phyloP scores from a whole-genome alignment of 805 yeast species.

The Candida morakotiae region DNA sequence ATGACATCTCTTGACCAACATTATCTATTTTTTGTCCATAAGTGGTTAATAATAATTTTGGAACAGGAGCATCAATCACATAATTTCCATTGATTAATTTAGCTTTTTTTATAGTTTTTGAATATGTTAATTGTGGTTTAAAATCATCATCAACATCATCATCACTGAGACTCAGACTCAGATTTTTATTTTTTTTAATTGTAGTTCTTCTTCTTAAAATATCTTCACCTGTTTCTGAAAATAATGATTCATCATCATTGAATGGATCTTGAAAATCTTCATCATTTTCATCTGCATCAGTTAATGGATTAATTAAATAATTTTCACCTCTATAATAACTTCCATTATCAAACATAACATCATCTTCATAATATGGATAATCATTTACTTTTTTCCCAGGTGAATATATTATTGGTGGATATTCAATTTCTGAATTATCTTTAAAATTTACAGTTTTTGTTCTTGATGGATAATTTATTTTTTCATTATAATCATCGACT shows the following conservation, averaged over 20 bases:
- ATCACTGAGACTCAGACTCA: no score
- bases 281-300: slow-evolving; percentile 29
- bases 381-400: slow-evolving; percentile 14
- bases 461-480: slow-evolving; percentile 6
- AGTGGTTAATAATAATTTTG: slow-evolving; percentile 30
- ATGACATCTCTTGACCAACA: slow-evolving; percentile 60
- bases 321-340: slow-evolving; percentile 28
- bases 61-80: slow-evolving; percentile 41
- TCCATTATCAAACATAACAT: slow-evolving; percentile 1
- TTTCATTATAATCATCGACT: slow-evolving; percentile 14
- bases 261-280: slow-evolving; percentile 35
- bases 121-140: slow-evolving; percentile 37
- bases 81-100: slow-evolving; percentile 40
- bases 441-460: slow-evolving; percentile 27
- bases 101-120: slow-evolving; percentile 41
- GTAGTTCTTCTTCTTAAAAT: slow-evolving; percentile 28
- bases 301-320: slow-evolving; percentile 35
- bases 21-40: slow-evolving; percentile 31
- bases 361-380: slow-evolving; percentile 1
- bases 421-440: slow-evolving; percentile 32
- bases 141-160: slow-evolving; percentile 26
- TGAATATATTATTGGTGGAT: slow-evolving; percentile 24
- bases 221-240: slow-evolving; percentile 39
- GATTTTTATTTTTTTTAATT: slow-evolving; percentile 13
- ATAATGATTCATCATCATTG: slow-evolving; percentile 41